These are phyloP conservation scores for Fomitopsis schrenkii DNA, from an alignment of 1,284 basidiomycete genomes.

Conservation along the genomic window DNA sequence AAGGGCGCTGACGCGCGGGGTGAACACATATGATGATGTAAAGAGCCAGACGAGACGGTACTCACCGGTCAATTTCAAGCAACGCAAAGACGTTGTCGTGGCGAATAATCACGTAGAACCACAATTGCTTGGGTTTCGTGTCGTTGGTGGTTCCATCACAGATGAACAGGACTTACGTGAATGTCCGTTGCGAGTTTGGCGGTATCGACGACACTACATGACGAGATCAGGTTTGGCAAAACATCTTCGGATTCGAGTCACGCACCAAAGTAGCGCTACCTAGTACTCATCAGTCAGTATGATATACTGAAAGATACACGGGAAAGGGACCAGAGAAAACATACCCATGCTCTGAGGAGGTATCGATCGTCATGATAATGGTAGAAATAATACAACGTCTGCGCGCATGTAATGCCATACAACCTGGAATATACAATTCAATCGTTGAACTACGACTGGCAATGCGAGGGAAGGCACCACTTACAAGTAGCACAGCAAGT, in stretches of 20 bases:
- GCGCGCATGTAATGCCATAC: neutral
- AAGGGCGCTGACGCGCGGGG: no score
- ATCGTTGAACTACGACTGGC: neutral
- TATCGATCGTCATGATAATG: neutral
- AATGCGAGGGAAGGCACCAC: neutral
- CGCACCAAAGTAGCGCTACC: neutral
- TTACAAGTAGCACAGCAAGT: neutral
- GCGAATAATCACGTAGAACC: neutral
- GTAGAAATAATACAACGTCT: neutral
- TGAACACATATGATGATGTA: no score
- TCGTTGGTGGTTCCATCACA: neutral
- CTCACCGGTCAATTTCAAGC: no score
- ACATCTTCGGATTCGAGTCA: neutral
- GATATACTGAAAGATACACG: no score
- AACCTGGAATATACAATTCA: neutral
- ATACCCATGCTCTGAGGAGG: neutral
- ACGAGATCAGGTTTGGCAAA: neutral
- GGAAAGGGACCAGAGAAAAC: neutral
- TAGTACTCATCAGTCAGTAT: neutral
- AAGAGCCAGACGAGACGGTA: no score
- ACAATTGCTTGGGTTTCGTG: neutral
- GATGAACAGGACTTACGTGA: neutral
- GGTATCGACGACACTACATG: neutral
- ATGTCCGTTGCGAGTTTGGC: neutral
- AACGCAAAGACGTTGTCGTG: no score